Evolutionary conservation across 164 flowering plant genomes (phyloP).

Genomic region (Annona squamosa): DNA sequence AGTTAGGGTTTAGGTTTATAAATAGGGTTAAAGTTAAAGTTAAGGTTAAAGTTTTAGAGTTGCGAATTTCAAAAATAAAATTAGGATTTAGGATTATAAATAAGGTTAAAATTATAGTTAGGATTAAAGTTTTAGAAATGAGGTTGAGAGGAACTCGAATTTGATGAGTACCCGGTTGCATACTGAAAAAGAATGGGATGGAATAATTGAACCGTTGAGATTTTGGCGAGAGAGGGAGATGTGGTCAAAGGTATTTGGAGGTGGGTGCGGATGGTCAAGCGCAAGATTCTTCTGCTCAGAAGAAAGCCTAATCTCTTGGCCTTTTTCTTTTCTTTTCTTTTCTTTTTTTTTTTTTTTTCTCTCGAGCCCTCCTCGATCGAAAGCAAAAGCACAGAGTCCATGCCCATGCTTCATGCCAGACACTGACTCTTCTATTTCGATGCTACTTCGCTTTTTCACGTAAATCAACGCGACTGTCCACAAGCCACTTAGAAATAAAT

Average conservation of each 20-base stretch:
- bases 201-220: background rate
- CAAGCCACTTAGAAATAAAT: no score
- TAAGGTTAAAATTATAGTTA: background rate
- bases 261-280: conserved; percentile 10
- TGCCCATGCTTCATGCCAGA: background rate
- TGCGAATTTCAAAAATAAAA: no score
- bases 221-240: background rate
- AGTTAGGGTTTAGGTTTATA: no score
- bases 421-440: no score
- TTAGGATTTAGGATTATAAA: no score
- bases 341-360: background rate
- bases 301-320: background rate
- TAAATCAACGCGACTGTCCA: conserved; percentile 14
- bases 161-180: background rate
- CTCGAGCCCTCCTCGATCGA: background rate
- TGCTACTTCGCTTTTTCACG: conserved; percentile 9
- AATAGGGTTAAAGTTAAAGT: no score
- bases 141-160: background rate
- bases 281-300: background rate
- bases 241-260: conserved; percentile 12
- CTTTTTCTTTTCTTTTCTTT: background rate
- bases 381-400: conserved; percentile 11
- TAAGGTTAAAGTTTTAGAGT: no score
- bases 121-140: background rate
- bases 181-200: background rate